Evolutionary conservation across 495 filamentous ascomycete species (phyloP), one percentile per base, ranked within the genome.

Genomic region (Amniculicola lignicola): DNA sequence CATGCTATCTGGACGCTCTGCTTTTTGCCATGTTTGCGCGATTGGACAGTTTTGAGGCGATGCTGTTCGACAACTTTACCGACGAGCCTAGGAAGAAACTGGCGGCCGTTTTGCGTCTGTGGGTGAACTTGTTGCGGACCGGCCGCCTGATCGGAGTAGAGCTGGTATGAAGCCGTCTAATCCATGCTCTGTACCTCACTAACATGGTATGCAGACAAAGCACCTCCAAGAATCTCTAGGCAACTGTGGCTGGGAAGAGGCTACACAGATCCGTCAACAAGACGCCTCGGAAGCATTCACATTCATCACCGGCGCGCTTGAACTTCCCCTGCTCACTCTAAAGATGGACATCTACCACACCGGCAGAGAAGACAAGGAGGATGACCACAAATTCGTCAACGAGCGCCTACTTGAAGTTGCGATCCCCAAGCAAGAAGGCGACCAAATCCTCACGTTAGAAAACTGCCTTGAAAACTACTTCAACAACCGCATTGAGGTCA

Each of bases 21-120:
- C 81, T 98, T 1, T 96, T 96, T 64, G 88, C 93, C 52, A 96
- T 98, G 92, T 98, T 98, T 68, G 86, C 89, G 9, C 82, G 88
- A 48, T 73, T 96, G 22, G 84, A 85, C 40, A 89, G 87, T 62
- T 98, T 96, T 67, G 93, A 98, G 65, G 87, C 86, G 22, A 94
- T 96, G 71, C 72, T 96, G 41, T 84, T 84, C 65, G 85, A 87
- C 43, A 77, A 73, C 2, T 86, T 87, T 54, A 79, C 83, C 39
- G 79, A 83, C 50, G 83, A 88, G 58, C 75, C 84, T 15, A 81
- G 86, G 62, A 82, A 79, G 51, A 87, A 80, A 59, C 73, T 98
- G 37, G 85, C 83, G 0, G 81, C 81, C 4, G 62, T 94, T 36
- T 69, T 96, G 11, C 79, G 93, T 54, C 71, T 96, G 23, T 98